phyloP scores from a whole-genome alignment of 2,329 filamentous ascomycete species.

The Zopfia rhizophila region DNA sequence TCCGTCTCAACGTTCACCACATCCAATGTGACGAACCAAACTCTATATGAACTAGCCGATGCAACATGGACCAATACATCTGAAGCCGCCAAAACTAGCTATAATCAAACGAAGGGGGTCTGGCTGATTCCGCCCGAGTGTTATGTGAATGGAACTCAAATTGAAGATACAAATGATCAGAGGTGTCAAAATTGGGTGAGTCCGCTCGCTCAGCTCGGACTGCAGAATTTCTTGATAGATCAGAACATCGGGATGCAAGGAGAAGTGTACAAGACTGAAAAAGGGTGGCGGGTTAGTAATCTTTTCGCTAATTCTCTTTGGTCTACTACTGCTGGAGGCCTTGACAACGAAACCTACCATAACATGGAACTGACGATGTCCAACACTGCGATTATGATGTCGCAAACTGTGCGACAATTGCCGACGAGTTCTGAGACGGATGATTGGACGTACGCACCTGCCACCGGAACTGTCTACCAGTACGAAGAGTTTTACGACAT shows the following conservation, averaged over 20 bases:
- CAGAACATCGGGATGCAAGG: conserved; percentile 7
- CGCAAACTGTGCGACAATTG: conserved; percentile 12
- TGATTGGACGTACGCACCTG: background rate
- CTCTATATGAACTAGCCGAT: conserved; percentile 5
- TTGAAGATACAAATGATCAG: conserved; percentile 4
- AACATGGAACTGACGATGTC: conserved; percentile 4
- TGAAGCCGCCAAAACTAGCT: conserved; percentile 10
- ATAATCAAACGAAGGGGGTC: conserved; percentile 5
- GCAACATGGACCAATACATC: conserved; percentile 9
- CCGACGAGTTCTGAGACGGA: background rate
- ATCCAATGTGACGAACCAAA: conserved; percentile 9
- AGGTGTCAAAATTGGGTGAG: conserved; percentile 7
- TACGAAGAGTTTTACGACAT: conserved; percentile 15
- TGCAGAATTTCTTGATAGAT: conserved; percentile 17
- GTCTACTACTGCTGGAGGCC: background rate
- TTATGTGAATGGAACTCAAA: conserved; percentile 14
- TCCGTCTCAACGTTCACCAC: conserved; percentile 8
- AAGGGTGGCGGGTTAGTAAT: conserved; percentile 5
- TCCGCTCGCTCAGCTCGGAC: conserved; percentile 8
- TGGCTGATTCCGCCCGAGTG: conserved; percentile 10
- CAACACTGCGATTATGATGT: conserved; percentile 18
- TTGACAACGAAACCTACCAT: conserved; percentile 9
- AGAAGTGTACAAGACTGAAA: conserved; percentile 2
- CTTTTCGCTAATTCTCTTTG: conserved; percentile 13
- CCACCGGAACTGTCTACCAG: conserved; percentile 10